Evolutionary conservation across 1,139 yeast species (phyloP).

Genomic region (Suhomyces atakaporum): DNA sequence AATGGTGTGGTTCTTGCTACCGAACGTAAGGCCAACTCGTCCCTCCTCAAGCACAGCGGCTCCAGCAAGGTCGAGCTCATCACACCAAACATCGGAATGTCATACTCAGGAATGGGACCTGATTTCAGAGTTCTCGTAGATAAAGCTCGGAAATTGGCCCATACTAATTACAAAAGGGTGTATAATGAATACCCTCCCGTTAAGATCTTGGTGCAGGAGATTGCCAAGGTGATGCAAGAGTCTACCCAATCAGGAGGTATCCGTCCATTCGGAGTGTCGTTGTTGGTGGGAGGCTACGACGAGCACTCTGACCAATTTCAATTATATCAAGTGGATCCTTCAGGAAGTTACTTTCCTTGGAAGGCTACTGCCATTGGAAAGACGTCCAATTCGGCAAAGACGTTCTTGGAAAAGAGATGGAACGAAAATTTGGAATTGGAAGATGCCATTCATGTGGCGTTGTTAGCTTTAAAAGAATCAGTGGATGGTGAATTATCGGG

Average conservation of each 20-base stretch:
- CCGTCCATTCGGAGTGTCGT: slow-evolving; percentile 95
- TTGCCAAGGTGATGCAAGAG: slow-evolving; percentile 96
- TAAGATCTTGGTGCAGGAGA: slow-evolving; percentile 87
- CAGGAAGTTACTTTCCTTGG: slow-evolving; percentile 99
- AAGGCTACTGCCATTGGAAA: slow-evolving; percentile 99
- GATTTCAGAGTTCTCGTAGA: slow-evolving; percentile 95
- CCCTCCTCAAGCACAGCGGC: slow-evolving; percentile 73
- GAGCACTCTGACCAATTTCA: slow-evolving; percentile 73
- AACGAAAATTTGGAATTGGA: slow-evolving; percentile 94
- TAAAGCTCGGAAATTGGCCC: slow-evolving; percentile 90
- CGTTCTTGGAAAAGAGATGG: slow-evolving; percentile 97
- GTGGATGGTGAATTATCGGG: slow-evolving; percentile 98
- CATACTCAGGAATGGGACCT: slow-evolving; percentile 99
- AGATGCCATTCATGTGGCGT: slow-evolving; percentile 96
- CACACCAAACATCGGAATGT: slow-evolving; percentile 96
- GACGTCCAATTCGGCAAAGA: slow-evolving; percentile 91
- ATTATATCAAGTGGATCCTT: slow-evolving; percentile 95
- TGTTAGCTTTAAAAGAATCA: slow-evolving; percentile 90
- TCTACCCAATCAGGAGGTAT: slow-evolving; percentile 98
- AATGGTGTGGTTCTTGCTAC: slow-evolving; percentile 98
- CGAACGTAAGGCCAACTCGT: slow-evolving; percentile 84
- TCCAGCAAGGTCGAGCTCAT: slow-evolving; percentile 77
- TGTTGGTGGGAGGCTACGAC: slow-evolving; percentile 93
- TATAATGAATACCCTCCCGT: slow-evolving; percentile 98
- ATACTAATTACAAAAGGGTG: slow-evolving; percentile 86